Conservation (phyloP, 2,329 filamentous ascomycete genomes). For the Arthrobotrys pseudoclavata region DNA sequence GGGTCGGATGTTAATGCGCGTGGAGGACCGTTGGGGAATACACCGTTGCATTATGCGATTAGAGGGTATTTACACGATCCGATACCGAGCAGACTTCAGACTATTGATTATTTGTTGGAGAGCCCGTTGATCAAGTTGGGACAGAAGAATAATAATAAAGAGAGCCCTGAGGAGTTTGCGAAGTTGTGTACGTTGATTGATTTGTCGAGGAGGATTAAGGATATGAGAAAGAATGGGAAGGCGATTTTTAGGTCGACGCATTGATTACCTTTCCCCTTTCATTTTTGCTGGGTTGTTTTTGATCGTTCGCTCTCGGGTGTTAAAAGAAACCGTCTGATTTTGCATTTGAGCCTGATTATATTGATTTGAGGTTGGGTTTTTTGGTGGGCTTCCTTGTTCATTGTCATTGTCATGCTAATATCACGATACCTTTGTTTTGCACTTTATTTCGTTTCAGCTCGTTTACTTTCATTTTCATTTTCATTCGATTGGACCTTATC, state of each 20-base stretch:
- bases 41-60: conserved; percentile 57
- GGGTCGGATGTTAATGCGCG: conserved; percentile 50
- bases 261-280: background rate
- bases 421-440: conserved; percentile 33
- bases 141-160: conserved; percentile 58
- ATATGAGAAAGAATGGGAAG: conserved; percentile 59
- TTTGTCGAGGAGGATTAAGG: conserved; percentile 55
- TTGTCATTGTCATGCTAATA: conserved; percentile 19
- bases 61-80: conserved; percentile 56
- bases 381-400: background rate
- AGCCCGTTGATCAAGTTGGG: conserved; percentile 58
- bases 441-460: background rate
- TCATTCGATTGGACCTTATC: background rate
- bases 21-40: conserved; percentile 55
- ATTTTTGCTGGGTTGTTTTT: background rate
- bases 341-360: conserved; percentile 1
- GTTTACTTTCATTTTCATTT: background rate
- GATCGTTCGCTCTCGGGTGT: background rate
- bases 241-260: conserved; percentile 54
- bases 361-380: background rate
- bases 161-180: conserved; percentile 55
- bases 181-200: conserved; percentile 55
- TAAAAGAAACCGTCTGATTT: background rate
- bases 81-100: conserved; percentile 54
- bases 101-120: conserved; percentile 57